Conservation (phyloP, 331 rosid genomes). For the Quercus tomentella region DNA sequence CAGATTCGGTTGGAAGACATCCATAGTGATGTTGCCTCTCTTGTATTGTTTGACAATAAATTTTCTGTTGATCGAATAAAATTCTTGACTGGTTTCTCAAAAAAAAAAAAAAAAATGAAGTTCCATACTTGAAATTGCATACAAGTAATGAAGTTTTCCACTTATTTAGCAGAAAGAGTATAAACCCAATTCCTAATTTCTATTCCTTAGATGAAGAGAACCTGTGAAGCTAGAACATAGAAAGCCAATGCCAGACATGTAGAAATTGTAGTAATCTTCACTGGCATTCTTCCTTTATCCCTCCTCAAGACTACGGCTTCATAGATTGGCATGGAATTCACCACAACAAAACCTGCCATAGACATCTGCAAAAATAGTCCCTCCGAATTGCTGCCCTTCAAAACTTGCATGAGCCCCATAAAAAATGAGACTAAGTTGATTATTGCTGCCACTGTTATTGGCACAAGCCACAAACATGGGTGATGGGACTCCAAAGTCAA, state of each 20-base stretch:
- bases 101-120: too few species aligned
- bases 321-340: conserved; percentile 23
- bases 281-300: conserved; percentile 18
- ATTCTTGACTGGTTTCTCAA: too few species aligned
- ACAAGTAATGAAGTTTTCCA: background rate
- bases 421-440: conserved; percentile 27
- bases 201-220: background rate
- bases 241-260: background rate
- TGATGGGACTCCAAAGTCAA: conserved; percentile 37
- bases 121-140: background rate
- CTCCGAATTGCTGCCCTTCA: conserved; percentile 11
- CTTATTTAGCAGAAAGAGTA: background rate
- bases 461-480: conserved; percentile 36
- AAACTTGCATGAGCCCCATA: conserved; percentile 4
- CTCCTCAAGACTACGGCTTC: conserved; percentile 19
- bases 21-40: too few species aligned
- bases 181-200: background rate
- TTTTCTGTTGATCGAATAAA: too few species aligned
- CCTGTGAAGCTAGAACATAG: background rate
- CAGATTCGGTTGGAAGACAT: too few species aligned
- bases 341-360: conserved; percentile 17
- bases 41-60: too few species aligned
- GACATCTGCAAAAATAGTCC: conserved; percentile 19
- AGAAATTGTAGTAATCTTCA: conserved; percentile 5
- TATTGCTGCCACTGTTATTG: conserved; percentile 23